Evolutionary conservation across 2,329 filamentous ascomycete genomes (phyloP).

Genomic region (Diaporthe caulivora): DNA sequence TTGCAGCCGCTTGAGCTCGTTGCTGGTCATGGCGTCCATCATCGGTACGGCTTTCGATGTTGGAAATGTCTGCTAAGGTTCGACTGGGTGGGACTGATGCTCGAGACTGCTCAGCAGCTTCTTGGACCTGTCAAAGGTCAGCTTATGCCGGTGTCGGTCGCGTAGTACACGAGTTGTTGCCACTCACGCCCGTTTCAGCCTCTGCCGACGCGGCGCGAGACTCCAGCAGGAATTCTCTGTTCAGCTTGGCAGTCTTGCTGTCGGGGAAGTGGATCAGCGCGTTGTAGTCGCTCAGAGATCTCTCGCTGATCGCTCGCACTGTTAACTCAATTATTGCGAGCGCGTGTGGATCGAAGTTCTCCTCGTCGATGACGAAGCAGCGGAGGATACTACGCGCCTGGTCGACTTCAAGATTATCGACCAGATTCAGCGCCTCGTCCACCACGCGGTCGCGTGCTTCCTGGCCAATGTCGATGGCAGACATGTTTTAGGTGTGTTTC

Average conservation of each 20-base stretch:
- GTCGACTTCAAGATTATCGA: background rate
- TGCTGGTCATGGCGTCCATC: background rate
- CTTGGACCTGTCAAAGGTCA: background rate
- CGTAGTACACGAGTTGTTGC: too few relatives aligned
- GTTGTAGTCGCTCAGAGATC: background rate
- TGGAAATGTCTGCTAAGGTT: background rate
- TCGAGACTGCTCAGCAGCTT: background rate
- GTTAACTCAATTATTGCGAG: background rate
- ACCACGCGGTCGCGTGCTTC: background rate
- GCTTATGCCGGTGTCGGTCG: background rate
- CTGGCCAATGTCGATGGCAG: background rate
- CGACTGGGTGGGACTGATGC: background rate
- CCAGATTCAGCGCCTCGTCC: background rate
- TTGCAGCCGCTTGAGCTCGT: too few relatives aligned
- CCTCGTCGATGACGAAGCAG: conserved; percentile 5
- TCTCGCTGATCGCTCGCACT: background rate
- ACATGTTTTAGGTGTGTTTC: background rate
- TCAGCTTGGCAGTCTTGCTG: background rate
- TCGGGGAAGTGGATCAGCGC: background rate
- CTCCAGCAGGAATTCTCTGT: background rate
- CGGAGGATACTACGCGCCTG: conserved; percentile 11
- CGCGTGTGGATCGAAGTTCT: background rate
- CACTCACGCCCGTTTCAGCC: background rate
- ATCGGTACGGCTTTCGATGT: background rate
- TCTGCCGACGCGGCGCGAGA: background rate